Evolutionary conservation across 345 rosid species (phyloP).

Genomic region (Garcia nutans): DNA sequence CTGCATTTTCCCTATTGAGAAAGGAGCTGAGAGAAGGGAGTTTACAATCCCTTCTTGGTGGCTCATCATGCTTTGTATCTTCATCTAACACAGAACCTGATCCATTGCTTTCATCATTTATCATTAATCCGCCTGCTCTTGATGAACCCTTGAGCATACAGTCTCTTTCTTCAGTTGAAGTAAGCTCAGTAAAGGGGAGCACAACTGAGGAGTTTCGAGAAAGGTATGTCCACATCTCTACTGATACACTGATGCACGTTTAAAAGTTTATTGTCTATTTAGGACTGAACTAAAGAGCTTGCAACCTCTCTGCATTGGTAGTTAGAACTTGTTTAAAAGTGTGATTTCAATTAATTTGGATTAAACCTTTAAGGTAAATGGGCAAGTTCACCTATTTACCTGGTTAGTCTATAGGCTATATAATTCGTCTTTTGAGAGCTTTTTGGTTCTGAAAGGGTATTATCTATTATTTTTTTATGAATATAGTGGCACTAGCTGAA

Average conservation of each 20-base stretch:
- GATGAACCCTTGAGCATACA: conserved; percentile 32
- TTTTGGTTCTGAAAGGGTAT: too few species aligned
- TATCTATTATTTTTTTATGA: not conserved
- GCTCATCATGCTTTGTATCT: conserved; percentile 51
- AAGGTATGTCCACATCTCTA: conserved; percentile 32
- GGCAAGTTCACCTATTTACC: too few species aligned
- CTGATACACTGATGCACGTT: not conserved
- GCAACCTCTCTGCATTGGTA: not conserved
- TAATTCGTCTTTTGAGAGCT: too few species aligned
- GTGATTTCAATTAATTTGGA: not conserved
- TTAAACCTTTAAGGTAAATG: not conserved
- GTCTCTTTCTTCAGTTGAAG: conserved; percentile 32
- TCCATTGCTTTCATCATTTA: conserved; percentile 67
- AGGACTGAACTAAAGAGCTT: not conserved
- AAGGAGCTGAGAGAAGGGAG: conserved; percentile 70
- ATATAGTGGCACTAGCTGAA: not conserved
- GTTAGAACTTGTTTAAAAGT: not conserved
- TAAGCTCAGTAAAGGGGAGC: conserved; percentile 33
- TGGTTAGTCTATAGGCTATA: too few species aligned
- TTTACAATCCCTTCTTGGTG: conserved; percentile 62
- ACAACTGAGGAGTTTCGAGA: conserved; percentile 32
- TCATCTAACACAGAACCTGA: conserved; percentile 62
- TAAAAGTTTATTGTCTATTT: not conserved
- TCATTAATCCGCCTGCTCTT: conserved; percentile 40
- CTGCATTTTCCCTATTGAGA: conserved; percentile 57